Evolutionary conservation across 495 filamentous ascomycete species (phyloP).

Genomic region (Tuber melanosporum): DNA sequence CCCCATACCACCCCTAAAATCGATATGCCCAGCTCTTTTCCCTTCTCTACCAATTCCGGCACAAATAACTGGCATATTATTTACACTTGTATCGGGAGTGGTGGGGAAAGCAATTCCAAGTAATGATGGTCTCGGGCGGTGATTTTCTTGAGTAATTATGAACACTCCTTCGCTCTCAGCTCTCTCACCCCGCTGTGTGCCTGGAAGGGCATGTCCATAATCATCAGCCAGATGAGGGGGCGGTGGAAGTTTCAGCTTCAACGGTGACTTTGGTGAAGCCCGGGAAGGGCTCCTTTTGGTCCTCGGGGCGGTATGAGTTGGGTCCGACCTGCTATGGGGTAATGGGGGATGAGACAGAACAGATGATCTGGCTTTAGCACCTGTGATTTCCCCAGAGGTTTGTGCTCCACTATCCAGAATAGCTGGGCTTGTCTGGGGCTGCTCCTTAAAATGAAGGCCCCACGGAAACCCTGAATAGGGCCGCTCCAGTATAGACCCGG

Average conservation of each 20-base stretch:
- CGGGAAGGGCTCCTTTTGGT: slow-evolving; percentile 22
- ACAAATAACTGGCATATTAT: slow-evolving; percentile 36
- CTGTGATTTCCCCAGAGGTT: neutral
- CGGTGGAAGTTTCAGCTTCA: slow-evolving; percentile 35
- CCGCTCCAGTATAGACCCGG: slow-evolving; percentile 18
- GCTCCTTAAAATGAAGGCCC: slow-evolving; percentile 32
- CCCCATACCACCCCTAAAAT: slow-evolving; percentile 22
- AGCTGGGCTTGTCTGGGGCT: slow-evolving; percentile 26
- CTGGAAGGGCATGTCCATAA: slow-evolving; percentile 27
- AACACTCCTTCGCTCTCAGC: slow-evolving; percentile 19
- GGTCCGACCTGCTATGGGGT: slow-evolving; percentile 19
- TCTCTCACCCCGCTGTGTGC: slow-evolving; percentile 15
- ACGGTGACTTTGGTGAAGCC: slow-evolving; percentile 30
- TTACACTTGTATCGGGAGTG: slow-evolving; percentile 37
- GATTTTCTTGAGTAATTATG: slow-evolving; percentile 21
- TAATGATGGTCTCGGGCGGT: slow-evolving; percentile 30
- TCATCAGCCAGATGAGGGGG: slow-evolving; percentile 33
- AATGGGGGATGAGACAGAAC: slow-evolving; percentile 15
- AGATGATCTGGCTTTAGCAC: neutral
- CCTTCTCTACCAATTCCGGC: slow-evolving; percentile 33
- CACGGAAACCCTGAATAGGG: slow-evolving; percentile 25
- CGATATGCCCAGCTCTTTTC: slow-evolving; percentile 20
- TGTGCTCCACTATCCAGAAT: slow-evolving; percentile 20
- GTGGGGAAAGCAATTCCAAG: slow-evolving; percentile 39
- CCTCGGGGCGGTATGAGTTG: slow-evolving; percentile 22